phyloP scores from a whole-genome alignment of 192 early-diverging fungal genomes.

The Coemansia sp. region DNA sequence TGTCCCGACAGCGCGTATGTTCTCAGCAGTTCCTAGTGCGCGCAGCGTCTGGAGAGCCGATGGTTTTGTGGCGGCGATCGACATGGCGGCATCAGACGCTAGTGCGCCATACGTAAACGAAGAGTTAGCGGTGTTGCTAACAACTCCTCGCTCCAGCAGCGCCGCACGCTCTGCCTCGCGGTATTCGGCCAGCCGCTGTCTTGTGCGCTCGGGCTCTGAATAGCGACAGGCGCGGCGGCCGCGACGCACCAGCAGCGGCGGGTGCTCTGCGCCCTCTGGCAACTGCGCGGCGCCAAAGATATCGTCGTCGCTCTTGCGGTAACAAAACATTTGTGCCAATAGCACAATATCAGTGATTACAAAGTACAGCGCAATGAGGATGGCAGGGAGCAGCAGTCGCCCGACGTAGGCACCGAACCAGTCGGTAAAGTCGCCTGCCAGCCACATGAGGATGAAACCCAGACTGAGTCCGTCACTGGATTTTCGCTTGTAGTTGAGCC shows the following conservation, averaged over 20 bases:
- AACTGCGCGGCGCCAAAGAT: conserved; percentile 39
- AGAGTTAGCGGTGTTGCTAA: background rate
- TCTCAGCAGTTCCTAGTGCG: conserved; percentile 17
- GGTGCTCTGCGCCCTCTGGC: conserved; percentile 44
- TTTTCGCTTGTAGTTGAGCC: conserved; percentile 48
- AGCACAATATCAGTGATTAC: conserved; percentile 68
- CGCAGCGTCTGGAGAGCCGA: conserved; percentile 10
- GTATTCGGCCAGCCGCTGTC: conserved; percentile 38
- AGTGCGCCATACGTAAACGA: conserved; percentile 15
- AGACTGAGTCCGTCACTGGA: conserved; percentile 52
- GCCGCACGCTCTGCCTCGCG: conserved; percentile 37
- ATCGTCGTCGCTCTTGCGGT: conserved; percentile 53
- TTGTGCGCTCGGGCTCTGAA: conserved; percentile 22
- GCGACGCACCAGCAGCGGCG: conserved; percentile 42
- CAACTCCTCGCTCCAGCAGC: conserved; percentile 31
- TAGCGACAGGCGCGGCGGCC: conserved; percentile 37
- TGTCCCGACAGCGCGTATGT: conserved; percentile 23
- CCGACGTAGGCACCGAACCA: conserved; percentile 51
- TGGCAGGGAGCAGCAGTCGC: conserved; percentile 51
- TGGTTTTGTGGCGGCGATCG: conserved; percentile 7
- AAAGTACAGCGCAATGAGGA: conserved; percentile 73
- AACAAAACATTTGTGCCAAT: conserved; percentile 67
- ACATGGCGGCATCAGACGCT: background rate
- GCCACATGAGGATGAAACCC: conserved; percentile 51
- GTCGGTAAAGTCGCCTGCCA: conserved; percentile 51